phyloP scores from a whole-genome alignment of 179 eudicot genomes.

The Silene noctiflora region DNA sequence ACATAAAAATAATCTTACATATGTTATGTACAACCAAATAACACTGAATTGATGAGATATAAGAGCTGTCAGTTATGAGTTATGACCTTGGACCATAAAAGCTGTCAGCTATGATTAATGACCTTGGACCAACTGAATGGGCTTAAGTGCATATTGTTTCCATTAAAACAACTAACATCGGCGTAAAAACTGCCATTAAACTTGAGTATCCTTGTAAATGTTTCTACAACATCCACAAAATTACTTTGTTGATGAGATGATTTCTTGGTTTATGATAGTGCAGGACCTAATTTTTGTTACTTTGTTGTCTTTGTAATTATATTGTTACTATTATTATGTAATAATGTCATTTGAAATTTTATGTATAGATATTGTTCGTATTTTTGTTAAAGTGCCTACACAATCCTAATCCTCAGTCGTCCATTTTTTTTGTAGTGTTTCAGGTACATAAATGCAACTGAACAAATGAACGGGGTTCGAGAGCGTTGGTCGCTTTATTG shows the following conservation, averaged over 20 bases:
- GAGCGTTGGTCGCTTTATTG: neutral
- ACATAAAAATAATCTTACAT: no score
- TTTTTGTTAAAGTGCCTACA: neutral
- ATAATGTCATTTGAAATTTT: neutral
- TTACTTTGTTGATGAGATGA: no score
- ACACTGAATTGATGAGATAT: neutral
- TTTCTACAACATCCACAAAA: no score
- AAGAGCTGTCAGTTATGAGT: no score
- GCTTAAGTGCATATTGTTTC: constrained; percentile 56
- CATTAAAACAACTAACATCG: no score
- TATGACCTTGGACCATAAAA: no score
- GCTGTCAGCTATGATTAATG: neutral
- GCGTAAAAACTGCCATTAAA: no score
- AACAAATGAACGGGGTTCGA: neutral
- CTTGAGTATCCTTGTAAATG: no score
- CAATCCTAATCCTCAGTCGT: neutral
- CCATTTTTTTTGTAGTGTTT: neutral
- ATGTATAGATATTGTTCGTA: neutral
- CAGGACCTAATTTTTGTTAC: no score
- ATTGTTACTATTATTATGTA: neutral
- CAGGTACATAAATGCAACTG: neutral
- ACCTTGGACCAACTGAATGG: constrained; percentile 97
- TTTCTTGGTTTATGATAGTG: no score
- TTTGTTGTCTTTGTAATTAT: no score
- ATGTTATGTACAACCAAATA: neutral